These are phyloP conservation scores for Candida coquimbonensis DNA, from an alignment of 805 yeast species.

Conservation along the genomic window DNA sequence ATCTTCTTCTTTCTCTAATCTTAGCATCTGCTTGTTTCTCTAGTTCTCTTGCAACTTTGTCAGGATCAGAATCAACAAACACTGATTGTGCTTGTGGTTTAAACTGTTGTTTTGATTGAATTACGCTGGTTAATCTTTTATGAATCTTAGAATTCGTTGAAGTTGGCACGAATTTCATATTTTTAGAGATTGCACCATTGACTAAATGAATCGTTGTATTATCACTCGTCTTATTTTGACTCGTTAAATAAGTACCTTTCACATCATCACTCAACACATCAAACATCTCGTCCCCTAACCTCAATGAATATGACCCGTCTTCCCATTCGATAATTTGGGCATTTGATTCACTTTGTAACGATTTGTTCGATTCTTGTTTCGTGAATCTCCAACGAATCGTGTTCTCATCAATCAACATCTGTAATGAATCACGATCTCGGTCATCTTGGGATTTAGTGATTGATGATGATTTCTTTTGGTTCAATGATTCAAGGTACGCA, in stretches of 20 bases:
- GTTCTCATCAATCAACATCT: constrained; percentile 66
- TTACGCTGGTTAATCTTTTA: constrained; percentile 66
- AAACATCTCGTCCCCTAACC: constrained; percentile 80
- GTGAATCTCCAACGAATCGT: constrained; percentile 94
- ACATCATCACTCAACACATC: constrained; percentile 63
- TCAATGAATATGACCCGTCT: constrained; percentile 82
- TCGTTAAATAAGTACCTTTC: constrained; percentile 65
- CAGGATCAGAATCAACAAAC: constrained; percentile 53
- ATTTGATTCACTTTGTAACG: constrained; percentile 75
- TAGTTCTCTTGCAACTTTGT: constrained; percentile 54
- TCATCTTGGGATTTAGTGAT: constrained; percentile 29
- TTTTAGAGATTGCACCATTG: constrained; percentile 54
- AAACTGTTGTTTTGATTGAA: constrained; percentile 31
- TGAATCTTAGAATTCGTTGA: constrained; percentile 86
- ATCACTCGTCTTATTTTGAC: constrained; percentile 28
- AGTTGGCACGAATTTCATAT: constrained; percentile 77
- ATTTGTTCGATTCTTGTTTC: constrained; percentile 39
- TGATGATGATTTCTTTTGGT: constrained; percentile 34
- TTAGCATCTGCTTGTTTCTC: constrained; percentile 62
- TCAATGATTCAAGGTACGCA: constrained; percentile 44
- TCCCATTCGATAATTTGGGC: constrained; percentile 91
- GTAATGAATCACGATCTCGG: constrained; percentile 49
- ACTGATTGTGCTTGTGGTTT: constrained; percentile 33
- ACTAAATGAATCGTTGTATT: constrained; percentile 21
- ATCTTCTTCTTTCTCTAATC: constrained; percentile 60